phyloP scores from a whole-genome alignment of 2,329 filamentous ascomycete genomes.

The Colletotrichum siamense region DNA sequence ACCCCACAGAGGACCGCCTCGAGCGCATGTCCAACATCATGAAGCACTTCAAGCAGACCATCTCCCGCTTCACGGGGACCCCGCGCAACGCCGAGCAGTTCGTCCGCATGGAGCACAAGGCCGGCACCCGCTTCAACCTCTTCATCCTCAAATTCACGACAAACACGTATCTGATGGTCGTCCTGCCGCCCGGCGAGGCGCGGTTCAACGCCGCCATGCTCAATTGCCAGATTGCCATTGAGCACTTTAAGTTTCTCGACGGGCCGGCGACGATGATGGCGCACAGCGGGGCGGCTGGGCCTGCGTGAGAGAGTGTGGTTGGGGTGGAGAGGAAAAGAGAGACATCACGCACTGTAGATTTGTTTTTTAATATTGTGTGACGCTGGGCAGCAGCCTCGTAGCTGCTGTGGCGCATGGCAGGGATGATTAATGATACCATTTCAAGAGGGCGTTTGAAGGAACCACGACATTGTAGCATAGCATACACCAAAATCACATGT shows the following conservation, averaged over 20 bases:
- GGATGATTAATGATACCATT: conserved; percentile 24
- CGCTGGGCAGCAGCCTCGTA: not conserved
- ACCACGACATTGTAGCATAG: not conserved
- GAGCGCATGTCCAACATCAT: conserved; percentile 96
- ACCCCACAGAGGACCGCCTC: conserved; percentile 91
- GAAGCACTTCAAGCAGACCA: conserved; percentile 95
- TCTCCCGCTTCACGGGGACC: conserved; percentile 77
- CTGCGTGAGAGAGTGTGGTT: not conserved
- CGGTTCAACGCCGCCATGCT: conserved; percentile 89
- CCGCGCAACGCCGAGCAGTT: conserved; percentile 85
- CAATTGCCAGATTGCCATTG: conserved; percentile 86
- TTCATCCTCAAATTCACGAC: conserved; percentile 96
- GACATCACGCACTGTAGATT: not conserved
- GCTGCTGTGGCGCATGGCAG: conserved; percentile 11
- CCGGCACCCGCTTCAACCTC: conserved; percentile 80
- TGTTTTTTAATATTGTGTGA: not conserved
- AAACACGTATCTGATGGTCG: conserved; percentile 94
- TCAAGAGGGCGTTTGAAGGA: not conserved
- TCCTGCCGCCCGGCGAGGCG: conserved; percentile 89
- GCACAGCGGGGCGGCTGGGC: not conserved
- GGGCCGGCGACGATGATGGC: conserved; percentile 40
- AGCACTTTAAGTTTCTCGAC: conserved; percentile 77
- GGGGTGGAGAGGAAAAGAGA: not conserved
- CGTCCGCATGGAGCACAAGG: conserved; percentile 81
- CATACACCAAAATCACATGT: not conserved